Evolutionary conservation across 1,284 basidiomycete species (phyloP).

Genomic region (Ustilago cynodontis): DNA sequence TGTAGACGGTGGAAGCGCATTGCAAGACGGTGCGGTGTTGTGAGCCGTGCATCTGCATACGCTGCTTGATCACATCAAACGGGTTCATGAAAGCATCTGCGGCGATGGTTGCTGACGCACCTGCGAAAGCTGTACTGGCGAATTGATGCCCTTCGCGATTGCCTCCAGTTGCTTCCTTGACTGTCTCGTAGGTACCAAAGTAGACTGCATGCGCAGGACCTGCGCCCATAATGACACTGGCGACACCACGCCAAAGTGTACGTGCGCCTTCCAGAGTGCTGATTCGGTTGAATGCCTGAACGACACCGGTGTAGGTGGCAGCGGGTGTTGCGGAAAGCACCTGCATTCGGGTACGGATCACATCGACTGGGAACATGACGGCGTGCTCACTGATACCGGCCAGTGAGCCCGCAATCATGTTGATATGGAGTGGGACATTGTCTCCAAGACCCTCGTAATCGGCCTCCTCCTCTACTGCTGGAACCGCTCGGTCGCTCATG

Average conservation of each 20-base stretch:
- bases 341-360: constrained; percentile 99
- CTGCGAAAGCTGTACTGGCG: constrained; percentile 87
- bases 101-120: constrained; percentile 92
- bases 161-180: constrained; percentile 92
- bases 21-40: constrained; percentile 84
- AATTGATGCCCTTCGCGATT: constrained; percentile 85
- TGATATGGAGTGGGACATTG: constrained; percentile 74
- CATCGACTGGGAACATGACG: constrained; percentile 98
- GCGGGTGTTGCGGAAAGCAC: constrained; percentile 84
- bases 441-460: constrained; percentile 68
- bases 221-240: constrained; percentile 95
- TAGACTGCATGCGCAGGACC: constrained; percentile 98
- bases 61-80: constrained; percentile 99
- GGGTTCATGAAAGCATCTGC: constrained; percentile 99
- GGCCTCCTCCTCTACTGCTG: constrained; percentile 60
- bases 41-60: constrained; percentile 97
- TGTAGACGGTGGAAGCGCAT: constrained; percentile 86
- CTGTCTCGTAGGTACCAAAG: constrained; percentile 94
- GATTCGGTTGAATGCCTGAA: constrained; percentile 88
- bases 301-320: constrained; percentile 87
- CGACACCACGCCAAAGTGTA: constrained; percentile 94
- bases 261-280: constrained; percentile 91
- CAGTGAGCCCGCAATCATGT: constrained; percentile 96
- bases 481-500: constrained; percentile 50
- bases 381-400: constrained; percentile 99